phyloP scores from a whole-genome alignment of 345 rosid genomes.

The Firmiana major region DNA sequence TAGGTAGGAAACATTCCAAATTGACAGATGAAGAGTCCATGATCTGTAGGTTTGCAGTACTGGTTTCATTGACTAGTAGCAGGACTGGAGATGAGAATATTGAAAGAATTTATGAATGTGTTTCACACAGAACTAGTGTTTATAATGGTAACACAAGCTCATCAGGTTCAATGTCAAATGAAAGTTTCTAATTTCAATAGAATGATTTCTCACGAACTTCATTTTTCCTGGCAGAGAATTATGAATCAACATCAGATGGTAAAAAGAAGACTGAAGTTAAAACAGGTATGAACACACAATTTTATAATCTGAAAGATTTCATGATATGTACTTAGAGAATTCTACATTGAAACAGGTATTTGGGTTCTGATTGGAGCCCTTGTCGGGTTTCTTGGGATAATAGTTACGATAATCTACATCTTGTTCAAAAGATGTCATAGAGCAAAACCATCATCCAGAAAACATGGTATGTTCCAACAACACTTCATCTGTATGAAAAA shows the following conservation, averaged over 20 bases:
- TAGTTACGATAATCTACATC: background rate
- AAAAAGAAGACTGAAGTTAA: constrained; percentile 14
- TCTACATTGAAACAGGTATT: constrained; percentile 20
- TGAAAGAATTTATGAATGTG: constrained; percentile 28
- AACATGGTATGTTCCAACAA: constrained; percentile 13
- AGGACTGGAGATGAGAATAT: constrained; percentile 29
- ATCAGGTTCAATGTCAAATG: background rate
- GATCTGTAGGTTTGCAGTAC: constrained; percentile 41
- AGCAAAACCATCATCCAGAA: constrained; percentile 7
- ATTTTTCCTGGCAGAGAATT: constrained; percentile 12
- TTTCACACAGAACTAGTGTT: constrained; percentile 12
- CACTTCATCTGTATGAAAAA: background rate
- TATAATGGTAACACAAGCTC: constrained; percentile 4
- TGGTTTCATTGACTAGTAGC: constrained; percentile 35
- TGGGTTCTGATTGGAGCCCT: constrained; percentile 33
- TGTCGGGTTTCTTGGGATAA: constrained; percentile 4
- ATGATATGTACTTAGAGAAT: background rate
- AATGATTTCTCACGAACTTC: background rate
- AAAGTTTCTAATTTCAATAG: background rate
- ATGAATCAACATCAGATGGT: constrained; percentile 2
- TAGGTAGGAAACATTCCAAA: background rate
- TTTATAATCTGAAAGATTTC: background rate
- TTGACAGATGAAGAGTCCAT: background rate
- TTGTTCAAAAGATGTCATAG: background rate
- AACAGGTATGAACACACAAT: constrained; percentile 18